Conservation (phyloP, 2,329 filamentous ascomycete species). For the Setomelanomma holmii region DNA sequence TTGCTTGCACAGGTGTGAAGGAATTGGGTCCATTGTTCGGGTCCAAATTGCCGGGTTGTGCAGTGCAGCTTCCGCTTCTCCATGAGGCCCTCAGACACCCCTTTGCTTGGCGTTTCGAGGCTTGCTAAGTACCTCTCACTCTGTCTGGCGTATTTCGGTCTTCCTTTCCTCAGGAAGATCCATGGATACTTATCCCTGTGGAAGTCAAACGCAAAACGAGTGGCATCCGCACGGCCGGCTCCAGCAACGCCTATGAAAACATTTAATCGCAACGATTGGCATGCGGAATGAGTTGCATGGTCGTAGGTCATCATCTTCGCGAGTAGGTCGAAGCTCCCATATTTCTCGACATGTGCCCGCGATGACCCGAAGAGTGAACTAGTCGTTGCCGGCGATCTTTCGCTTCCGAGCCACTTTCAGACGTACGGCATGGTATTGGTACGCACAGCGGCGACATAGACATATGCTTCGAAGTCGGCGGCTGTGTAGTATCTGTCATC, state of each 20-base stretch:
- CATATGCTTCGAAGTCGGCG: too few relatives aligned
- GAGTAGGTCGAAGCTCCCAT: background rate
- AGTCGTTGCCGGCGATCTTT: too few relatives aligned
- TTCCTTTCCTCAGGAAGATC: background rate
- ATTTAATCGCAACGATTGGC: background rate
- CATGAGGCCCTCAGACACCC: conserved; percentile 1
- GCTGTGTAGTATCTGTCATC: too few relatives aligned
- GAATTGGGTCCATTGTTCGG: background rate
- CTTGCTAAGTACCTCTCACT: conserved; percentile 1
- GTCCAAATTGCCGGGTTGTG: background rate
- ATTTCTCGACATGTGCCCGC: too few relatives aligned
- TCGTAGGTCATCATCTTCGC: background rate
- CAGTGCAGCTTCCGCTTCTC: conserved; percentile 44
- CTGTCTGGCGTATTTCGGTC: background rate
- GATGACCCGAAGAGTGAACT: too few relatives aligned
- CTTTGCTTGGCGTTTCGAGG: conserved; percentile 3
- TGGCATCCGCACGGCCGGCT: background rate
- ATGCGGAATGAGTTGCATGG: background rate
- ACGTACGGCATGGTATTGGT: too few relatives aligned
- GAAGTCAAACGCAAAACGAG: background rate
- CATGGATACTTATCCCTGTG: background rate
- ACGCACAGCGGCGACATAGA: too few relatives aligned
- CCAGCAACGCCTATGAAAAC: background rate
- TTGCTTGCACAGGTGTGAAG: background rate
- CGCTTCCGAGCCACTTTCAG: too few relatives aligned